phyloP scores from a whole-genome alignment of 1,139 yeast species.

The Debaryomyces subglobosus region DNA sequence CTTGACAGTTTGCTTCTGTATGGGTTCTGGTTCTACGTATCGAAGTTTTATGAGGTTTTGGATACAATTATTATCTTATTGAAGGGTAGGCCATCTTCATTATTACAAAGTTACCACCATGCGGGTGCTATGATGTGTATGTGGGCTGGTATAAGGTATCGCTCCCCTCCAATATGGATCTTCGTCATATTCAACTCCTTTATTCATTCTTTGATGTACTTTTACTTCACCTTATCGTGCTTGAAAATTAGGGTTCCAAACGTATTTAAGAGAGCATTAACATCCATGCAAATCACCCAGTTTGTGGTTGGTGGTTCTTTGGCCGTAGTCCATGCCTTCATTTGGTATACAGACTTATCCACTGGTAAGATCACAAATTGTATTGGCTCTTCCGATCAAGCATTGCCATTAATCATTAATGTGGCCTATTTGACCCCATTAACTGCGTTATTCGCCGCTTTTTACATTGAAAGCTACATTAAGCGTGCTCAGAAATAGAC shows the following conservation, averaged over 20 bases:
- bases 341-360: constrained; percentile 57
- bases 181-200: constrained; percentile 79
- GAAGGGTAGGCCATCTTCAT: constrained; percentile 69
- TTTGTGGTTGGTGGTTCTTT: constrained; percentile 72
- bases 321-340: constrained; percentile 64
- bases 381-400: constrained; percentile 61
- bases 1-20: constrained; percentile 56
- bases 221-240: constrained; percentile 68
- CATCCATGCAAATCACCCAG: constrained; percentile 72
- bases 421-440: constrained; percentile 70
- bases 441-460: constrained; percentile 69
- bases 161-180: constrained; percentile 74
- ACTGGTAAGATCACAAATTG: constrained; percentile 54
- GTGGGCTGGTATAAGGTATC: constrained; percentile 79
- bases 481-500: constrained; percentile 11
- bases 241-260: constrained; percentile 63
- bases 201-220: constrained; percentile 77
- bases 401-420: constrained; percentile 63
- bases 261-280: constrained; percentile 59
- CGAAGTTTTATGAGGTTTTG: constrained; percentile 73
- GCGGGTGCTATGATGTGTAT: constrained; percentile 83
- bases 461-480: constrained; percentile 67
- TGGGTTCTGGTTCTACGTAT: constrained; percentile 70
- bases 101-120: constrained; percentile 77
- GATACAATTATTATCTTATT: constrained; percentile 70